Evolutionary conservation across 805 yeast genomes (phyloP).

Genomic region (Sugiyamaella mastotermitis): DNA sequence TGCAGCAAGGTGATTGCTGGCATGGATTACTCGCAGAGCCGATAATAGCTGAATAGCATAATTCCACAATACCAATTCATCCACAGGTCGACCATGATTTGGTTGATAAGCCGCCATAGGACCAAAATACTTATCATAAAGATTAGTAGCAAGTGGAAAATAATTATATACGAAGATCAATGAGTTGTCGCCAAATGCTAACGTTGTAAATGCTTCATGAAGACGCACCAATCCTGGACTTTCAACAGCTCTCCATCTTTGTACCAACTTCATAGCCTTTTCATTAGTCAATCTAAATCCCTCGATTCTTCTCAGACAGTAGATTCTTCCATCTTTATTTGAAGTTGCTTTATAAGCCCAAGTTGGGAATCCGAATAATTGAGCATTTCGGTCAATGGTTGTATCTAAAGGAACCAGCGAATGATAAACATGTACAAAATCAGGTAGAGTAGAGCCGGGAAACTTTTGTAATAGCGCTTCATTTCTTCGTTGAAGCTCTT

Average conservation of each 20-base stretch:
- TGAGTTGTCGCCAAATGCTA: constrained; percentile 77
- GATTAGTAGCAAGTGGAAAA: constrained; percentile 68
- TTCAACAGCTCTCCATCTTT: constrained; percentile 55
- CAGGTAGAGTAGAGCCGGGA: constrained; percentile 57
- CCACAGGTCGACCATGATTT: constrained; percentile 35
- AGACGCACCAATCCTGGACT: constrained; percentile 52
- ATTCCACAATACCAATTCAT: constrained; percentile 67
- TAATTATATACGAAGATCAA: constrained; percentile 78
- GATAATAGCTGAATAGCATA: constrained; percentile 68
- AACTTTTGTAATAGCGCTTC: constrained; percentile 74
- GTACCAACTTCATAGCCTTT: constrained; percentile 51
- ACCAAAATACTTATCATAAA: constrained; percentile 61
- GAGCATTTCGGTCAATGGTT: constrained; percentile 32
- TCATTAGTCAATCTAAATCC: constrained; percentile 49
- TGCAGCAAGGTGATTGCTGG: constrained; percentile 44
- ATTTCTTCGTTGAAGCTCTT: constrained; percentile 61
- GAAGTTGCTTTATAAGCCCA: constrained; percentile 76
- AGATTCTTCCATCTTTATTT: constrained; percentile 69
- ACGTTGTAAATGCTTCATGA: constrained; percentile 78
- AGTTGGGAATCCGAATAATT: constrained; percentile 48
- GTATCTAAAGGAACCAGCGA: constrained; percentile 77
- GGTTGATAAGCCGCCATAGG: constrained; percentile 30
- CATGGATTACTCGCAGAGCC: constrained; percentile 65
- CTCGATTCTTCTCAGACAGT: constrained; percentile 71
- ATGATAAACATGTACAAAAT: constrained; percentile 74